Evolutionary conservation across 2,329 filamentous ascomycete species (phyloP).

Genomic region (Zymoseptoria ardabiliae): DNA sequence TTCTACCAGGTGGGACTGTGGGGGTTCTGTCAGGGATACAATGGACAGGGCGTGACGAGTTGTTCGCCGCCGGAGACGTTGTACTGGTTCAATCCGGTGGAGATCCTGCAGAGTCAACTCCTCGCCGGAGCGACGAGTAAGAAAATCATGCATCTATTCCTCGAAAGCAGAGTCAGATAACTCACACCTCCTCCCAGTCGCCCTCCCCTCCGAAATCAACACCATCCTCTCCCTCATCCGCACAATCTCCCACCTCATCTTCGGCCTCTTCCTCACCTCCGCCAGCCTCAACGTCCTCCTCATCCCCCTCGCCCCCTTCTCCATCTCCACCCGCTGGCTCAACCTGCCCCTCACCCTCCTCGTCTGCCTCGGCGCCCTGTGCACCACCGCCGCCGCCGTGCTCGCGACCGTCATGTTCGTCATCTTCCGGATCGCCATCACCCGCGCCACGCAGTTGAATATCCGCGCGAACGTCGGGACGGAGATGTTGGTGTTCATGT

Average conservation of each 20-base stretch:
- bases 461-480: constrained; percentile 63
- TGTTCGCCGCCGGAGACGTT: constrained; percentile 64
- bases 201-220: constrained; percentile 65
- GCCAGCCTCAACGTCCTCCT: constrained; percentile 64
- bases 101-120: constrained; percentile 71
- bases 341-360: constrained; percentile 60
- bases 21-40: constrained; percentile 86
- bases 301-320: constrained; percentile 56
- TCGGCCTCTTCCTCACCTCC: constrained; percentile 72
- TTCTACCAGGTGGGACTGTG: constrained; percentile 91
- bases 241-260: constrained; percentile 77
- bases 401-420: constrained; percentile 79
- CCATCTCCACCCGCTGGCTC: constrained; percentile 45
- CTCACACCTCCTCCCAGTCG: constrained; percentile 43
- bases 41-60: constrained; percentile 62
- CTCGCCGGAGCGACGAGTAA: constrained; percentile 71
- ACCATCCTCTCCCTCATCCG: constrained; percentile 67
- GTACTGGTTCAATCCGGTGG: constrained; percentile 88
- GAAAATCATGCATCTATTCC: too few relatives aligned
- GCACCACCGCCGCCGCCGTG: constrained; percentile 61
- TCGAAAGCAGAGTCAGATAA: not conserved
- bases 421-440: constrained; percentile 71
- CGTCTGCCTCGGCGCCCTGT: constrained; percentile 58
- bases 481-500: constrained; percentile 83
- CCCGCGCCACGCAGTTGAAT: constrained; percentile 63